phyloP scores from a whole-genome alignment of 108 stramenopile genomes.

The Cyclotella baltica region DNA sequence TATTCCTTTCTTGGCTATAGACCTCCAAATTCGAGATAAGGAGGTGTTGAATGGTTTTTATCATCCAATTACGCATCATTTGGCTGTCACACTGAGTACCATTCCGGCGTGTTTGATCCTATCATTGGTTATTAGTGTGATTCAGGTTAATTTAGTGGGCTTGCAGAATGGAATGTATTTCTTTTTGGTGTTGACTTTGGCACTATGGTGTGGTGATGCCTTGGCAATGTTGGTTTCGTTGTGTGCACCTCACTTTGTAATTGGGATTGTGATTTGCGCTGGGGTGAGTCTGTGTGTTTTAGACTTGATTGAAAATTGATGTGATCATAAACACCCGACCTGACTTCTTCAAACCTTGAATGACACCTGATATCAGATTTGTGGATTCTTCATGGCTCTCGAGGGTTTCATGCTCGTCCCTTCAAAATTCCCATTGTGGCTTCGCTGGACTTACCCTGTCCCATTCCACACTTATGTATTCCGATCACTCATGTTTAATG shows the following conservation, averaged over 20 bases:
- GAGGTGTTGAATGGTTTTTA: constrained; percentile 72
- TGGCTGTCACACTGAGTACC: constrained; percentile 50
- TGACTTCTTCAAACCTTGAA: background rate
- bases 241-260: constrained; percentile 66
- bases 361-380: constrained; percentile 26
- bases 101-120: constrained; percentile 58
- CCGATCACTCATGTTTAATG: constrained; percentile 68
- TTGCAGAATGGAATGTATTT: constrained; percentile 56
- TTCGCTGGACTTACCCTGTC: constrained; percentile 62
- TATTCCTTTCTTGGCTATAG: constrained; percentile 69
- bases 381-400: constrained; percentile 68
- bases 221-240: constrained; percentile 66
- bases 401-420: constrained; percentile 70
- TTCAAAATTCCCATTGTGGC: constrained; percentile 61
- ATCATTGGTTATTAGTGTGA: constrained; percentile 54
- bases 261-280: constrained; percentile 63
- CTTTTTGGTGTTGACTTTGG: constrained; percentile 63
- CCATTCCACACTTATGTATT: constrained; percentile 71
- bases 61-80: constrained; percentile 57
- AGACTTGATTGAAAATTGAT: background rate
- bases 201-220: constrained; percentile 61
- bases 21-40: constrained; percentile 67
- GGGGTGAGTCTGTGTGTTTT: constrained; percentile 35
- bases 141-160: constrained; percentile 57
- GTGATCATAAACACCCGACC: background rate